A percentile compares a stretch with the other conserved stretches of the same genome.
phyloP scores from a whole-genome alignment of 306 rosid species.

The Cucumis melo region DNA sequence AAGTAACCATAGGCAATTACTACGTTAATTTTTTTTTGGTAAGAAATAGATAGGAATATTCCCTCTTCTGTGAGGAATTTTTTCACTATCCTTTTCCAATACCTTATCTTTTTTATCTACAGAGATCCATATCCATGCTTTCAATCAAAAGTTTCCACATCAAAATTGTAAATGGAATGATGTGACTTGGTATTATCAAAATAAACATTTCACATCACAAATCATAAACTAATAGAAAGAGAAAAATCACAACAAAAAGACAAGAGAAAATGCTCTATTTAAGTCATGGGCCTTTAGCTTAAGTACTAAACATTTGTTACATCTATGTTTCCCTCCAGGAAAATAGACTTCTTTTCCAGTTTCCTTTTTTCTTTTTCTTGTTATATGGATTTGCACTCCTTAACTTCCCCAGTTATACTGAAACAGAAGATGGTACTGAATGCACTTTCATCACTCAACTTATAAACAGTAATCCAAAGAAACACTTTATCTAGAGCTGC shows the following conservation, averaged over 20 bases:
- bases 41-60: neutral
- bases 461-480: neutral
- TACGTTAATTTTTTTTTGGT: neutral
- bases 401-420: neutral
- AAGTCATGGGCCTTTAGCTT: neutral
- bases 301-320: neutral
- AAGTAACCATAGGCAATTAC: neutral
- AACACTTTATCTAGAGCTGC: neutral
- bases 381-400: too few relatives aligned
- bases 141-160: neutral
- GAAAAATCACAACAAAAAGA: neutral
- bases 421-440: neutral
- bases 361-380: neutral
- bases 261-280: neutral
- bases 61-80: neutral
- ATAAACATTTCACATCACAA: neutral
- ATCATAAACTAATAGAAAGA: too few relatives aligned
- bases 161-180: neutral
- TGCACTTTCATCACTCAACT: neutral
- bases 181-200: constrained; percentile 2
- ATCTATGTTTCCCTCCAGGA: neutral
- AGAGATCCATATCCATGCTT: neutral
- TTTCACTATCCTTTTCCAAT: neutral
- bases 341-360: neutral
- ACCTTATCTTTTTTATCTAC: neutral